Percentiles rank a stretch among this genome's conserved stretches.
Conservation (phyloP, 73 alveolate genomes). For the Tetrahymena elliotti region DNA sequence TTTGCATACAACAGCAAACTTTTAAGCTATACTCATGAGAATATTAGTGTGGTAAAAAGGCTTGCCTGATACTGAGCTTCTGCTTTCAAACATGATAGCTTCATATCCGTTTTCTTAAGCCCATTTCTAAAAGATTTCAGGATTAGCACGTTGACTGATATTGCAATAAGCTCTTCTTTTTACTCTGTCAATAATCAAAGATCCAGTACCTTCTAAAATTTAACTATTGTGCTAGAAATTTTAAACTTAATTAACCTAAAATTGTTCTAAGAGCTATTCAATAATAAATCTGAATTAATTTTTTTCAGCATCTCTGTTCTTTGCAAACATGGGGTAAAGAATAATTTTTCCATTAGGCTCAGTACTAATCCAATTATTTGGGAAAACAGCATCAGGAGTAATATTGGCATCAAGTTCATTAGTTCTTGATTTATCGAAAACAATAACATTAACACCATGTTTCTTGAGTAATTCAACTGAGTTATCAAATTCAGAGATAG, state of each 20-base stretch:
- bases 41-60: conserved; percentile 71
- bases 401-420: conserved; percentile 33
- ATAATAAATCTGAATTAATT: conserved; percentile 25
- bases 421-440: conserved; percentile 17
- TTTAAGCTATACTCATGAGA: conserved; percentile 54
- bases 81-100: conserved; percentile 27
- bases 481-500: conserved; percentile 36
- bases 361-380: conserved; percentile 81
- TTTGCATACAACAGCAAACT: conserved; percentile 56
- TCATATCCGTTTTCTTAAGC: conserved; percentile 50
- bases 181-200: conserved; percentile 51
- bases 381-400: conserved; percentile 72
- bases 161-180: conserved; percentile 52
- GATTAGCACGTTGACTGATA: conserved; percentile 3
- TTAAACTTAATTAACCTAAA: neutral
- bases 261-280: neutral
- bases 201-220: conserved; percentile 77
- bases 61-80: conserved; percentile 26
- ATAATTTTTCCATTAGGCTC: conserved; percentile 56
- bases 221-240: neutral
- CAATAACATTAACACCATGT: conserved; percentile 48
- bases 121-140: conserved; percentile 1
- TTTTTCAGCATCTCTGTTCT: conserved; percentile 53
- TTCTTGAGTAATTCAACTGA: conserved; percentile 25
- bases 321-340: conserved; percentile 66